Base-by-base conservation (phyloP, 2,329 filamentous ascomycete species). In the Monosporascus sp. region DNA sequence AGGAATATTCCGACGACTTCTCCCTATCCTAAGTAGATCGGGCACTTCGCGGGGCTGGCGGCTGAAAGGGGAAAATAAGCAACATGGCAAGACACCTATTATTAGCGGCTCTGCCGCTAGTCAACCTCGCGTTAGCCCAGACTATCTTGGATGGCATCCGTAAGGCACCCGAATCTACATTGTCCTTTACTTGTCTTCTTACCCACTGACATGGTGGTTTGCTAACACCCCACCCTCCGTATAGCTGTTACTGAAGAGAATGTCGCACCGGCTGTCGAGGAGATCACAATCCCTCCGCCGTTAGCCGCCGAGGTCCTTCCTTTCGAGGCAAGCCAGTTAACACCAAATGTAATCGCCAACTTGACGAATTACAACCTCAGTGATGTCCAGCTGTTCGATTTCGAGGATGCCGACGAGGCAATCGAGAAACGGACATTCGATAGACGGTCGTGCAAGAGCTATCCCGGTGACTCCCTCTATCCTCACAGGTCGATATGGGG, bases 401-500 rank as follows among this genome's bases (percentile, higher is more conserved):
- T 61, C 24, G 50, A 51, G 36, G 52, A 61, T 14, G 38, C 39
- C 24, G 51, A 51, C 22, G 25, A 39, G n/a, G 49, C 53, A 17
- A 14, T 46, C 34, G 22, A 37, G 37, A 57, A 54, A 50, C 54
- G 57, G 20, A n/a, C 47, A 34, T 34, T 34, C 31, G 31, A 11
- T 22, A 17, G 17, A 8, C 55, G 54, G 36, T n/a, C 38, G 22
- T 69, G 66, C 54, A 69, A 69, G 49, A 51, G 57, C 2, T 60
- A 57, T 47, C 68, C 67, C 1, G 64, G 66, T 5, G 68, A 70
- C n/a, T 39, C 47, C 17, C 39, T 51, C 7, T 70, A 62, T 51
- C 68, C 68, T 6, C 31, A 44, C 39, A 55, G 59, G 44, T n/a
- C 54, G n/a, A 47, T 62, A 27, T 70, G 68, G 68, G 60, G 62